Conservation (phyloP, 805 yeast genomes). For the Dipodascopsis uninucleata region DNA sequence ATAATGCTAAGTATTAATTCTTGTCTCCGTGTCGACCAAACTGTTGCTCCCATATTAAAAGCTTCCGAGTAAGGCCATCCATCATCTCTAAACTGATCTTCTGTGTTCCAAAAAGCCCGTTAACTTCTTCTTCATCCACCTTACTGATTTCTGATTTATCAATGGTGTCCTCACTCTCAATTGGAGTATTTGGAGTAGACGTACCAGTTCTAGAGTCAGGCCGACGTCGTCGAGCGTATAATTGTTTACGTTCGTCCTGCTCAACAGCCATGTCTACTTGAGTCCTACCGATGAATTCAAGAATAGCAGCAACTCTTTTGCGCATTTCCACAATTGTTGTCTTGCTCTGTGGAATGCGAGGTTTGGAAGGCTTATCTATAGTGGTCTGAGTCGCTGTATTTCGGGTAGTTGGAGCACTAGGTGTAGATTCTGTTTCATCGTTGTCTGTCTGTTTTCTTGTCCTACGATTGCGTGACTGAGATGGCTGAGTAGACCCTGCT, state of each 20-base stretch:
- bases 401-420: conserved; percentile 30
- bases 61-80: conserved; percentile 68
- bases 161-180: conserved; percentile 7
- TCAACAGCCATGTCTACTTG: conserved; percentile 79
- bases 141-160: conserved; percentile 6
- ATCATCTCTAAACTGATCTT: conserved; percentile 60
- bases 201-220: conserved; percentile 3
- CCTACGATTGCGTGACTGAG: too few relatives aligned
- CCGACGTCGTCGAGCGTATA: conserved; percentile 40
- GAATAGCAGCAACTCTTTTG: conserved; percentile 79
- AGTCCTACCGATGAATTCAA: conserved; percentile 85
- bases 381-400: conserved; percentile 10
- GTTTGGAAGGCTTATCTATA: conserved; percentile 66
- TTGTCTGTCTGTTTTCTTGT: conserved; percentile 39
- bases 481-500: too few relatives aligned
- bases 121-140: conserved; percentile 33
- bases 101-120: conserved; percentile 47
- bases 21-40: conserved; percentile 48
- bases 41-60: conserved; percentile 75
- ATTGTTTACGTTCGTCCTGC: conserved; percentile 52
- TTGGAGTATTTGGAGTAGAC: conserved; percentile 3
- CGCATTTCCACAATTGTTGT: conserved; percentile 79
- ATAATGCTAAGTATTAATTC: too few relatives aligned
- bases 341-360: conserved; percentile 75
- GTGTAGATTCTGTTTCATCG: conserved; percentile 27